These are phyloP conservation scores for Yamadazyma mexicana DNA, from an alignment of 1,139 yeast genomes.

Conservation along the genomic window DNA sequence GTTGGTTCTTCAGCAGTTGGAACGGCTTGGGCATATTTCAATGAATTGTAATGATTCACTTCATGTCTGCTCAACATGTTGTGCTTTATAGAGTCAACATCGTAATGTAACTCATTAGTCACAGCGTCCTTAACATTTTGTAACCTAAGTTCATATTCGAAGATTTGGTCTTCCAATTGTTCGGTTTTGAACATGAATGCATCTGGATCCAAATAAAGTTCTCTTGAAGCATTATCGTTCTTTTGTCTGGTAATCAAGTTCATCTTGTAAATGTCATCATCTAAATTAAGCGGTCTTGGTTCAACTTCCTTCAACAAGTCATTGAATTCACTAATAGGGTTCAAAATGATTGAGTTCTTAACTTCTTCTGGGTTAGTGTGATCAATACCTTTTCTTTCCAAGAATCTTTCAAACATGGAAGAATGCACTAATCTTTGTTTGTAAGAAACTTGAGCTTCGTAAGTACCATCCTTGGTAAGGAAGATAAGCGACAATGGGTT, in stretches of 20 bases:
- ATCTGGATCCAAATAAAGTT: constrained; percentile 17
- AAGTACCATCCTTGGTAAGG: constrained; percentile 38
- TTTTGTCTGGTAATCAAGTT: constrained; percentile 17
- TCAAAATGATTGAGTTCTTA: constrained; percentile 16
- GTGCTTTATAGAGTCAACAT: constrained; percentile 13
- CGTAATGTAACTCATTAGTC: constrained; percentile 26
- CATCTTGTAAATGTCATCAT: constrained; percentile 23
- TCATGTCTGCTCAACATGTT: constrained; percentile 19
- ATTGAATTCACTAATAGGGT: constrained; percentile 19
- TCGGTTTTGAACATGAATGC: constrained; percentile 22
- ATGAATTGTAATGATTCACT: constrained; percentile 17
- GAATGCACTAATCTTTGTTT: constrained; percentile 26
- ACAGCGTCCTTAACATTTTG: constrained; percentile 19
- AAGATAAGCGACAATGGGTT: constrained; percentile 45
- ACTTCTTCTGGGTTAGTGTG: constrained; percentile 16
- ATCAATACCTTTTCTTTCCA: constrained; percentile 21
- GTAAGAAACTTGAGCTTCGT: constrained; percentile 21
- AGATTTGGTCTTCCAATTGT: constrained; percentile 20
- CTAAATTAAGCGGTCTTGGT: constrained; percentile 15
- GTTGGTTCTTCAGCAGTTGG: constrained; percentile 32
- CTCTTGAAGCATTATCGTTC: constrained; percentile 15
- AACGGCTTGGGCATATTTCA: constrained; percentile 27
- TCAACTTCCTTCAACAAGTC: constrained; percentile 12
- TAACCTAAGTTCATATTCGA: constrained; percentile 21
- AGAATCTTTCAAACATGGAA: constrained; percentile 25